Evolutionary conservation across 139 green algal species (phyloP), one percentile per base, ranked within the genome.

Genomic region (Volvox africanus): DNA sequence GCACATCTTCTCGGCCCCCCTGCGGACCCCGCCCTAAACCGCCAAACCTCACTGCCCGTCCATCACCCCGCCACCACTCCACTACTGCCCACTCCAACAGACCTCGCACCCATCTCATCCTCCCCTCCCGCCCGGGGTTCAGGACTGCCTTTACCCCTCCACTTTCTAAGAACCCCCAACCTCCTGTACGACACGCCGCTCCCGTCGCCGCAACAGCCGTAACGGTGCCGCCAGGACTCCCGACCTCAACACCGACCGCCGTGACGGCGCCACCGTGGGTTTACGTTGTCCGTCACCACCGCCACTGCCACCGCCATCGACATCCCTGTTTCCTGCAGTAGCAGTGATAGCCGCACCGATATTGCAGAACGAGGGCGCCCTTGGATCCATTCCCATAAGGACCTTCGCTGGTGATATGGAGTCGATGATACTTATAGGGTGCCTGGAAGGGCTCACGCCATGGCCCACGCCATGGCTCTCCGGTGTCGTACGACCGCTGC

Each of bases 221-320:
- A 81, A 30, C 32, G 75, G 75, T 9, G 75, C 75, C 33, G 75
- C 75, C 75, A 81, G 75, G 13, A 81, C 75, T 61, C 75, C 75
- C 30, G 75, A 61, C 17, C 75, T 33, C 75, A 81, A 30, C 22
- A 81, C 9, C 16, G 75, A 81, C 18, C 75, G 75, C 75, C 75
- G 30, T 30, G 75, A 20, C 75, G 33, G 32, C 75, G 32, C 75
- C 75, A 24, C 75, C n/a, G 30, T 26, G 30, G 61, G 32, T 21
- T 24, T 73, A 28, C 65, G 11, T 14, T 30, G 26, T n/a, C 71
- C 71, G 71, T 20, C 32, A 18, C 68, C 68, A 77, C 71, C 71
- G 71, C 20, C 22, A 30, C 71, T 21, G 71, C 21, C 71, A 35
- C 2, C 71, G 71, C 26, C 71, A 21, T 20, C 20, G 71, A 2